Evolutionary conservation across 768 basidiomycete species (phyloP).

Genomic region (Mycena latifolia): DNA sequence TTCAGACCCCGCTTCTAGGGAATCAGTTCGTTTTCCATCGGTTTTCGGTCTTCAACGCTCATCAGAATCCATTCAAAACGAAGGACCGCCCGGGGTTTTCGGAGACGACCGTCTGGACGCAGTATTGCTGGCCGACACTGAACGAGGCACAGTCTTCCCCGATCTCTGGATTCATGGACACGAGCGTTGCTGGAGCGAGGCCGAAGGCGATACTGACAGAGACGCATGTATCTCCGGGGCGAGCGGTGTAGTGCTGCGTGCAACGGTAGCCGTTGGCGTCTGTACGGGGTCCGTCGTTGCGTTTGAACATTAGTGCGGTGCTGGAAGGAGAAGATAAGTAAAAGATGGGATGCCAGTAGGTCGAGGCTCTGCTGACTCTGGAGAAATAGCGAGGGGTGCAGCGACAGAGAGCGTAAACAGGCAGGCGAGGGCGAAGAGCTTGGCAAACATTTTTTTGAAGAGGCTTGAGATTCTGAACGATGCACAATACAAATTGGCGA

Average conservation of each 20-base stretch:
- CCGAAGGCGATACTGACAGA: constrained; percentile 4
- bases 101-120: constrained; percentile 6
- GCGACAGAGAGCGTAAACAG: not conserved
- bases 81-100: not conserved
- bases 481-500: too few relatives aligned
- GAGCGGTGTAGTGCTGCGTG: constrained; percentile 10
- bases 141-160: constrained; percentile 1
- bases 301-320: too few relatives aligned
- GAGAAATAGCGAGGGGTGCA: not conserved
- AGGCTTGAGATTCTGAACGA: not conserved
- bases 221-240: not conserved
- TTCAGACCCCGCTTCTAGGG: not conserved
- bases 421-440: not conserved
- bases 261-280: constrained; percentile 12
- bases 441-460: not conserved
- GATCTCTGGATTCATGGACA: constrained; percentile 14
- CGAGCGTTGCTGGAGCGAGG: not conserved
- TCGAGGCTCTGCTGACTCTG: not conserved
- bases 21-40: too few relatives aligned
- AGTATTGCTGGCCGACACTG: not conserved
- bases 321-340: not conserved
- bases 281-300: not conserved
- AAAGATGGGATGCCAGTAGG: not conserved
- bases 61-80: constrained; percentile 43
- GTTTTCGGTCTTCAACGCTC: too few relatives aligned